phyloP scores from a whole-genome alignment of 805 yeast species.

The Metschnikowia sp. region DNA sequence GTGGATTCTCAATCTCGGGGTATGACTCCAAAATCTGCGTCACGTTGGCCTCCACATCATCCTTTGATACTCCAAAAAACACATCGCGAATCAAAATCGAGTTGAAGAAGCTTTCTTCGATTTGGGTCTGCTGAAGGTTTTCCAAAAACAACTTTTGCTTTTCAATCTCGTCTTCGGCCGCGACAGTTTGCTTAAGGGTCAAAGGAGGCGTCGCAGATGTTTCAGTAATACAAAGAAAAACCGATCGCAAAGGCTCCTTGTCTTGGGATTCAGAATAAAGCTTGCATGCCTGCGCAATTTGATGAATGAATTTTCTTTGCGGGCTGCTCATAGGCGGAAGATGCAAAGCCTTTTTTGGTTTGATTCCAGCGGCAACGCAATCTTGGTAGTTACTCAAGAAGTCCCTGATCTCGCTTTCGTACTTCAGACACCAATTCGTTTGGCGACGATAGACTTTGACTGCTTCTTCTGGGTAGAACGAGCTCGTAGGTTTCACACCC shows the following conservation, averaged over 20 bases:
- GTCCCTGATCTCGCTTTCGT: slow-evolving; percentile 51
- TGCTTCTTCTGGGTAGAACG: slow-evolving; percentile 45
- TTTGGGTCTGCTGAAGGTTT: slow-evolving; percentile 20
- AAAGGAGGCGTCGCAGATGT: slow-evolving; percentile 39
- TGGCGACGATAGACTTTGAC: slow-evolving; percentile 52
- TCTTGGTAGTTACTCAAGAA: slow-evolving; percentile 42
- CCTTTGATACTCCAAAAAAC: slow-evolving; percentile 49
- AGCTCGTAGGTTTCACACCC: slow-evolving; percentile 15
- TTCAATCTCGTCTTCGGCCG: slow-evolving; percentile 15
- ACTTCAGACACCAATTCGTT: slow-evolving; percentile 61
- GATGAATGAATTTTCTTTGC: slow-evolving; percentile 70
- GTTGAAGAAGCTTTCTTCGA: slow-evolving; percentile 42
- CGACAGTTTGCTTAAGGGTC: slow-evolving; percentile 45
- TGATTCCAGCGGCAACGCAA: slow-evolving; percentile 16
- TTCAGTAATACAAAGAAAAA: slow-evolving; percentile 49
- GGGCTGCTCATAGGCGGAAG: slow-evolving; percentile 72
- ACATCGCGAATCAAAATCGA: slow-evolving; percentile 53
- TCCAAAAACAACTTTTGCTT: slow-evolving; percentile 23
- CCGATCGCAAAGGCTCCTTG: slow-evolving; percentile 74
- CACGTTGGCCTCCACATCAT: slow-evolving; percentile 38
- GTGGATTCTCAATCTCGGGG: slow-evolving; percentile 23
- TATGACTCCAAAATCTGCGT: slow-evolving; percentile 19
- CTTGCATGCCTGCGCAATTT: slow-evolving; percentile 55
- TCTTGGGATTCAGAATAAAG: slow-evolving; percentile 74
- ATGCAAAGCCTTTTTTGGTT: slow-evolving; percentile 42